Conservation (phyloP, 768 basidiomycete species). For the Pluteus cervinus region DNA sequence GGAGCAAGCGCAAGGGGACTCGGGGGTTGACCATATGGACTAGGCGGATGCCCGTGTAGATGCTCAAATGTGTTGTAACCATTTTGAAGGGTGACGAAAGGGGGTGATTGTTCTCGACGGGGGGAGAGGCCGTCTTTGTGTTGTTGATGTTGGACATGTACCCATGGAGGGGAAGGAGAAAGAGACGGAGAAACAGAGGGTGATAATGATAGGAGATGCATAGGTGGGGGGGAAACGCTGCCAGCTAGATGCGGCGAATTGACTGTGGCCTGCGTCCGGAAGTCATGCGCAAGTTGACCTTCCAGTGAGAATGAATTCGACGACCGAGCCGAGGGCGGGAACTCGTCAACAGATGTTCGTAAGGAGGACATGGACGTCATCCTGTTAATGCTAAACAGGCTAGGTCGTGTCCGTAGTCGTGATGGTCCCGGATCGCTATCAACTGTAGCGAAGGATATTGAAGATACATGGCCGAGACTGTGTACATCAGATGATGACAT, state of each 20-base stretch:
- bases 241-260: conserved; percentile 55
- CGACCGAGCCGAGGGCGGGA: conserved; percentile 65
- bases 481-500: conserved; percentile 87
- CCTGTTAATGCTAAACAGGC: conserved; percentile 61
- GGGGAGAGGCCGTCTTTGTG: conserved; percentile 27
- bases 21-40: conserved; percentile 52
- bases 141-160: conserved; percentile 43
- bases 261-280: conserved; percentile 64
- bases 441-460: conserved; percentile 76
- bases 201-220: conserved; percentile 69
- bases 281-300: conserved; percentile 70
- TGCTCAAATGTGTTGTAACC: conserved; percentile 33
- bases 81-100: conserved; percentile 28
- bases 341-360: conserved; percentile 70
- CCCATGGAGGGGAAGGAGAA: conserved; percentile 48
- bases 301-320: conserved; percentile 78
- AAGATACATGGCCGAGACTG: conserved; percentile 67
- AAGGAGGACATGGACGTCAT: conserved; percentile 75
- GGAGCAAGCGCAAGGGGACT: too few species aligned
- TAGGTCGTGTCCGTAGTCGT: conserved; percentile 56
- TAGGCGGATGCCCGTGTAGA: conserved; percentile 36
- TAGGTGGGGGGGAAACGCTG: conserved; percentile 69
- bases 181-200: conserved; percentile 49
- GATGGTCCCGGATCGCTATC: conserved; percentile 83
- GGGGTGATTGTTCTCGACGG: conserved; percentile 30